These are phyloP conservation scores for Paracorniculantispora psalliotae DNA, from an alignment of 2,329 filamentous ascomycete species.

Conservation along the genomic window DNA sequence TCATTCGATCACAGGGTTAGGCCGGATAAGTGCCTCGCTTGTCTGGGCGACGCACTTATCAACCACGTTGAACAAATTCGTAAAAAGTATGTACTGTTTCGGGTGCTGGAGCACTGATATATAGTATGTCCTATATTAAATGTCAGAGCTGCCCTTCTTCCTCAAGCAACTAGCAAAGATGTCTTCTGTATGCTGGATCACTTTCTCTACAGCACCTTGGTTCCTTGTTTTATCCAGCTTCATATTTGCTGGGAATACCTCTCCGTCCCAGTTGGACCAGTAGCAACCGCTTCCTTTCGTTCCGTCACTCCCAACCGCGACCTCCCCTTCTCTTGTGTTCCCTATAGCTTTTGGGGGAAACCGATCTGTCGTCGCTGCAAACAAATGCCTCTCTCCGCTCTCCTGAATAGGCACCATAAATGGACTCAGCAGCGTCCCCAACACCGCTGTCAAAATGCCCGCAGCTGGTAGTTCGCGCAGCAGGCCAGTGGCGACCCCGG, in stretches of 20 bases:
- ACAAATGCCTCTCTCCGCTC: constrained; percentile 13
- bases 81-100: no score
- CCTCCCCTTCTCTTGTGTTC: neutral
- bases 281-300: neutral
- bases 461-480: neutral
- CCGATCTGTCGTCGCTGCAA: constrained; percentile 12
- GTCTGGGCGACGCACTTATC: no score
- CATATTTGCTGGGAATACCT: neutral
- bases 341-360: constrained; percentile 4
- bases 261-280: neutral
- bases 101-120: no score
- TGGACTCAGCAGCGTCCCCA: neutral
- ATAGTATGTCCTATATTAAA: no score
- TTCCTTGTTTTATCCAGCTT: neutral
- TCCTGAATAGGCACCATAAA: constrained; percentile 2
- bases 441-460: neutral
- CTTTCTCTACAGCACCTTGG: neutral
- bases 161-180: neutral
- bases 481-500: constrained; percentile 19
- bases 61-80: no score
- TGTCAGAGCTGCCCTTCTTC: no score
- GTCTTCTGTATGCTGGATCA: neutral
- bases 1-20: no score
- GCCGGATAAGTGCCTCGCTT: no score
- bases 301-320: neutral